phyloP scores from a whole-genome alignment of 805 yeast genomes.

The Ogataea haglerorum region DNA sequence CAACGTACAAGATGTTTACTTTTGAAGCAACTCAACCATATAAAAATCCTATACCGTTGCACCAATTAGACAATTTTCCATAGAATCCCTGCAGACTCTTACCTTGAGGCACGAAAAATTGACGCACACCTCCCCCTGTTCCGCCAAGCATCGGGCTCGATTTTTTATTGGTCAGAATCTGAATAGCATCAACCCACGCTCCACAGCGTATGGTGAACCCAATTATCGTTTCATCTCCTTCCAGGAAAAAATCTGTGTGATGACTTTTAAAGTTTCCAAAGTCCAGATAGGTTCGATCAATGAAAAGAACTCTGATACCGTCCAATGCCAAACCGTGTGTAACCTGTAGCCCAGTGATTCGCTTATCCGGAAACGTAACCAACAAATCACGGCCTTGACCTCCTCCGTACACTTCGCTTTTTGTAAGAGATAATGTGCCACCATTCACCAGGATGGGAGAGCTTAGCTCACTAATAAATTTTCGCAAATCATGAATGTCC shows the following conservation, averaged over 20 bases:
- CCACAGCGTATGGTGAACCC: slow-evolving; percentile 71
- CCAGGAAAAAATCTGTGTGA: slow-evolving; percentile 54
- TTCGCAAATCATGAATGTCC: slow-evolving; percentile 46
- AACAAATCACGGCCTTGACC: slow-evolving; percentile 18
- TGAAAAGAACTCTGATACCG: slow-evolving; percentile 61
- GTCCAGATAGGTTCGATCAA: slow-evolving; percentile 21
- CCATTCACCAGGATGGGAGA: slow-evolving; percentile 16
- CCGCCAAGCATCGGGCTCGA: slow-evolving; percentile 64
- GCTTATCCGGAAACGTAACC: slow-evolving; percentile 16
- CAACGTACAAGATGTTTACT: not conserved
- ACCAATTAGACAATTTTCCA: slow-evolving; percentile 70
- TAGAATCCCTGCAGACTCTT: slow-evolving; percentile 62
- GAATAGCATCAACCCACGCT: slow-evolving; percentile 86
- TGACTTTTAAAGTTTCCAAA: slow-evolving; percentile 54
- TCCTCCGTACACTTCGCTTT: slow-evolving; percentile 25
- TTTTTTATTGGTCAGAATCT: slow-evolving; percentile 62
- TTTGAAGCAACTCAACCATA: slow-evolving; percentile 36
- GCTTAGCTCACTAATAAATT: slow-evolving; percentile 27
- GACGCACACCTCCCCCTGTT: slow-evolving; percentile 56
- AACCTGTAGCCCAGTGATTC: slow-evolving; percentile 52
- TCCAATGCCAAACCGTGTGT: slow-evolving; percentile 78
- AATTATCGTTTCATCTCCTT: slow-evolving; percentile 53
- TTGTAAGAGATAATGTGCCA: slow-evolving; percentile 14
- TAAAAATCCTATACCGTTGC: slow-evolving; percentile 67
- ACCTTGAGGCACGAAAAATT: slow-evolving; percentile 63